Base-by-base conservation (phyloP, 2,329 filamentous ascomycete genomes). In the Metarhizium humberi region DNA sequence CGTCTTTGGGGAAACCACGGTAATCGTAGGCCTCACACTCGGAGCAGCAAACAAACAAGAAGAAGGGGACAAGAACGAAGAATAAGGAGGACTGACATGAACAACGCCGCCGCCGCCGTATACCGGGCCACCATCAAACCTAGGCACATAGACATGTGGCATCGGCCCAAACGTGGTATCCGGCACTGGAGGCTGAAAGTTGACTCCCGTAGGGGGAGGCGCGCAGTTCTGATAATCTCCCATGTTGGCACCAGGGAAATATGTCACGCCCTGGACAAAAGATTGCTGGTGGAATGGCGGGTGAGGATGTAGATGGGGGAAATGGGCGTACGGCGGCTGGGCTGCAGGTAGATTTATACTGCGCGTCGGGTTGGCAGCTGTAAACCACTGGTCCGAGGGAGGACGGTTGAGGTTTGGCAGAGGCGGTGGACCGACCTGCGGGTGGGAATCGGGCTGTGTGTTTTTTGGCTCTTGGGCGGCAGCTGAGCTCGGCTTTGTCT, bases 131-230 rank as follows among this genome's bases (percentile, higher is more conserved):
- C 63, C 66, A 61, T 82, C 80, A 60, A 71, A 73, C 47, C 78
- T 79, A 58, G 82, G 81, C 53, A 78, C 68, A 60, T 82, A 84
- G 20, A 75, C 73, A 59, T 85, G 80, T 32, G 73, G 63, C 56
- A 79, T 78, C 2, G 79, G 75, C 3, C 81, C 82, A 63, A 76
- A 73, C 47, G 76, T 78, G 16, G 80, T 82, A 60, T 82, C 78
- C 3, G 80, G 79, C 16, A 81, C 78, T 32, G 78, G 80, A 1
- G 81, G 82, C 62, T 84, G 78, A 62, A 79, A 84, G 64, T 80
- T 76, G 51, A 78, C 64, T 54, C 76, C 77, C 50, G 63, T 63
- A 34, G 69, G 66, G 46, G 73, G 70, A 59, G 72, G 75, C n/a
- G 61, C 64, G n/a, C 69, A 59, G 60, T 74, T 74, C 58, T 69